Base-by-base conservation (phyloP, 1,284 basidiomycete species). In the Microbotryum intermedium region DNA sequence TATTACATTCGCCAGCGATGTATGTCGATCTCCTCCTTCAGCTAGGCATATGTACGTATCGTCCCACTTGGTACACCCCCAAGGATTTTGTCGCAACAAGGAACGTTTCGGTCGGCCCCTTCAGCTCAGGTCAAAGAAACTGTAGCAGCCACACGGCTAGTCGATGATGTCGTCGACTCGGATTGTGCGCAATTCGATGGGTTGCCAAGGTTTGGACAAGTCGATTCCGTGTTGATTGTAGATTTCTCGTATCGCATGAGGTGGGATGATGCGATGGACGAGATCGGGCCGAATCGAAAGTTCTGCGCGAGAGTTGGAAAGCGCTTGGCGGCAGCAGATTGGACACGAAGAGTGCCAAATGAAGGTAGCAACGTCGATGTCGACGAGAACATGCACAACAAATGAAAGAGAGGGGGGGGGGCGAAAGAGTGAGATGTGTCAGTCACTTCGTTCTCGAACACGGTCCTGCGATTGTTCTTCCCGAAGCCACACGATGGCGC, bases 261-360 rank as follows among this genome's bases (percentile, higher is more conserved):
- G 78, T 53, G 94, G 94, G 57, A 98, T 90, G 50, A 97, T 83
- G 76, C 84, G 83, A 69, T 83, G 83, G 75, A 88, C 93, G 64
- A 98, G 79, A 74, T 97, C 95, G 52, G 95, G 93, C 69, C 92
- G 86, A 68, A 95, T 86, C 43, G 92, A 97, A 49, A 98, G 83
- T 77, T 98, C 94, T 66, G 58, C 29, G 5, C 34, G 29, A 30
- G 10, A 34, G 30, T 34, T 2, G 30, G 30, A 34, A 34, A 34
- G 34, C 34, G n/a, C n/a, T n/a, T 16, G 13, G 16, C 13, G 34
- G 34, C 18, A 39, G 16, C 10, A 11, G 4, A 6, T 3, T 6
- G 20, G 4, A 13, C n/a, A 30, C 11, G 13, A 44, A 26, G 42
- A 23, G 53, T 21, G 42, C 13, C n/a, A 11, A 30, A 18, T 26